phyloP scores from a whole-genome alignment of 768 basidiomycete species.

The Tylopilus cervinicoccineus region DNA sequence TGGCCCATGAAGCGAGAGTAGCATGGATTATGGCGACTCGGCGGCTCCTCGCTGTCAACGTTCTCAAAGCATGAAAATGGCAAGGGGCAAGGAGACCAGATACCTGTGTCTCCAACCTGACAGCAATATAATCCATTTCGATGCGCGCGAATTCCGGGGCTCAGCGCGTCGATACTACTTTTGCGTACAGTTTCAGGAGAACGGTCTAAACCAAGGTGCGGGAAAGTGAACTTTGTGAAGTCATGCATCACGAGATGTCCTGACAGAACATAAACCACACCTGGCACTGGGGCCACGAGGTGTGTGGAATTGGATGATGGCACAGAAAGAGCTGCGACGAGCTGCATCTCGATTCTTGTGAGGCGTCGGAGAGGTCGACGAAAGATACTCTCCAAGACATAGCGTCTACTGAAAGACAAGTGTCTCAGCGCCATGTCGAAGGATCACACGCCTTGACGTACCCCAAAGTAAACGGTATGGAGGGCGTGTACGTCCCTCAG shows the following conservation, averaged over 20 bases:
- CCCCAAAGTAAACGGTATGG: conserved; percentile 34
- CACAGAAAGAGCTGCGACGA: conserved; percentile 16
- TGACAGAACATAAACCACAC: conserved; percentile 20
- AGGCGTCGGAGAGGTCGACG: conserved; percentile 29
- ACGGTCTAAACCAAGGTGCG: conserved; percentile 39
- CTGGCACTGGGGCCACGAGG: conserved; percentile 31
- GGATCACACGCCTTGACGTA: conserved; percentile 20
- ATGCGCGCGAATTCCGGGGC: conserved; percentile 31
- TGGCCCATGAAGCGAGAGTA: not conserved
- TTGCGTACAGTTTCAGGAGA: conserved; percentile 28
- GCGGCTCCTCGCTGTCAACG: too few relatives aligned
- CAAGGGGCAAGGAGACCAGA: not conserved
- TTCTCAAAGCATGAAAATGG: not conserved
- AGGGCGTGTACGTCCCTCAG: conserved; percentile 40
- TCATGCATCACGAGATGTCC: conserved; percentile 19
- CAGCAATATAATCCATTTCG: conserved; percentile 5
- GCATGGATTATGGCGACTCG: not conserved
- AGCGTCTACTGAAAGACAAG: conserved; percentile 20
- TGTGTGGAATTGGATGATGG: conserved; percentile 10
- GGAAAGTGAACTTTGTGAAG: conserved; percentile 24
- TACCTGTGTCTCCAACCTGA: not conserved
- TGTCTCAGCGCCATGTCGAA: not conserved
- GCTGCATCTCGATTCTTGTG: conserved; percentile 4
- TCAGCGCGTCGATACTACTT: conserved; percentile 29
- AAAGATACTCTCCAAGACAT: conserved; percentile 17